phyloP scores from a whole-genome alignment of 371 early-diverging fungal genomes.

The Apophysomyces ossiformis region DNA sequence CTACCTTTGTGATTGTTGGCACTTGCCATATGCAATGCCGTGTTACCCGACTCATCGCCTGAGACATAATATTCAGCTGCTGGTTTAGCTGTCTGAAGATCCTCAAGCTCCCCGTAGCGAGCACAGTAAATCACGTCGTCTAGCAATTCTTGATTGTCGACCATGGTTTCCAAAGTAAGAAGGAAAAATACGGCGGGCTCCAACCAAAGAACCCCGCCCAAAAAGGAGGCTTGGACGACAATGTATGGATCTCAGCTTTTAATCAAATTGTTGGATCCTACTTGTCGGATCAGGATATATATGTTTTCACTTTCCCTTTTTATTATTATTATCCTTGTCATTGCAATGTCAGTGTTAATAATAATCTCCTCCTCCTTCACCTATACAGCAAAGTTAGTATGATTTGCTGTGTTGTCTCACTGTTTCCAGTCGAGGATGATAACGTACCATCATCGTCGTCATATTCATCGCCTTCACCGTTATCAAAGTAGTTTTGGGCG shows the following conservation, averaged over 20 bases:
- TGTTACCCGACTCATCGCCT: slow-evolving; percentile 67
- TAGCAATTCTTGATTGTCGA: slow-evolving; percentile 24
- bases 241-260: too few relatives aligned
- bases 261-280: too few relatives aligned
- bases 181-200: background rate
- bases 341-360: background rate
- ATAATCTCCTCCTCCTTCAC: slow-evolving; percentile 17
- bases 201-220: background rate
- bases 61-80: slow-evolving; percentile 32
- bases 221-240: background rate
- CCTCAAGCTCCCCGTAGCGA: slow-evolving; percentile 80
- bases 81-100: slow-evolving; percentile 59
- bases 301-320: background rate
- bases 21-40: slow-evolving; percentile 84
- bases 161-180: slow-evolving; percentile 13
- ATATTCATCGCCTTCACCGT: slow-evolving; percentile 54
- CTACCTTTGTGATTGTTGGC: slow-evolving; percentile 82
- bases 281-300: too few relatives aligned
- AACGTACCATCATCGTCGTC: slow-evolving; percentile 52
- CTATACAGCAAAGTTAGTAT: slow-evolving; percentile 3
- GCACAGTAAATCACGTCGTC: slow-evolving; percentile 75
- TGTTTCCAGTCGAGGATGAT: slow-evolving; percentile 6
- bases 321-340: background rate
- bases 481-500: slow-evolving; percentile 60
- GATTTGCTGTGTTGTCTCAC: background rate